phyloP scores from a whole-genome alignment of 495 filamentous ascomycete genomes.

The Lepraria neglecta region DNA sequence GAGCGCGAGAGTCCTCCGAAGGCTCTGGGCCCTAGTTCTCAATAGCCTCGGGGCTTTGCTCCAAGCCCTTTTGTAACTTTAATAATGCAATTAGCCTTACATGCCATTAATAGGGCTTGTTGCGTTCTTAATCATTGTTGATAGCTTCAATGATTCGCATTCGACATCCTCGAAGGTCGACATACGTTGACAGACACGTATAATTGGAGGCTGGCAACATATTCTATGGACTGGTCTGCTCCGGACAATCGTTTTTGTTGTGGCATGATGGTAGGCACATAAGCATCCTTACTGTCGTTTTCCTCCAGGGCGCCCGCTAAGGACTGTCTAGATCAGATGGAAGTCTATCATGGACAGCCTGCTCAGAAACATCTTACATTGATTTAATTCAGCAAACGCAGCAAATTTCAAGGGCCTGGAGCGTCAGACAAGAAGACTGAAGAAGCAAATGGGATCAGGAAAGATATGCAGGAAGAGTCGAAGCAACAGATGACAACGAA shows the following conservation, averaged over 20 bases:
- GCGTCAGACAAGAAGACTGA: background rate
- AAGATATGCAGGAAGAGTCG: background rate
- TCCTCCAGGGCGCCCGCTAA: too few relatives aligned
- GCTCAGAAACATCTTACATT: too few relatives aligned
- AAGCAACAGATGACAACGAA: constrained; percentile 14
- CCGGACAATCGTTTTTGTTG: too few relatives aligned
- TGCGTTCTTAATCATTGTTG: constrained; percentile 55
- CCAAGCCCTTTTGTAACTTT: constrained; percentile 68
- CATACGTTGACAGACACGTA: constrained; percentile 55
- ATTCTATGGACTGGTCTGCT: too few relatives aligned
- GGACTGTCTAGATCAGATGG: too few relatives aligned
- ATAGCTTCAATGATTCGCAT: constrained; percentile 76
- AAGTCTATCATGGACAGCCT: too few relatives aligned
- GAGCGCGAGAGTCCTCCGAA: constrained; percentile 67
- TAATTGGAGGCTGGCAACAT: background rate
- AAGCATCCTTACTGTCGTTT: too few relatives aligned
- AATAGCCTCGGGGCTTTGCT: constrained; percentile 64
- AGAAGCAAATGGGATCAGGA: background rate
- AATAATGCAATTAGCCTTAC: constrained; percentile 55
- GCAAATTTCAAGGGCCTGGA: too few relatives aligned
- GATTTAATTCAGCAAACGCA: too few relatives aligned
- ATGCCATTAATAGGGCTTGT: constrained; percentile 50
- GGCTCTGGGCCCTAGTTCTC: constrained; percentile 65
- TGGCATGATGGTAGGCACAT: too few relatives aligned
- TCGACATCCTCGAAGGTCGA: constrained; percentile 66